Evolutionary conservation across 352 stramenopile species (phyloP).

Genomic region (Peronosclerospora sorghi): DNA sequence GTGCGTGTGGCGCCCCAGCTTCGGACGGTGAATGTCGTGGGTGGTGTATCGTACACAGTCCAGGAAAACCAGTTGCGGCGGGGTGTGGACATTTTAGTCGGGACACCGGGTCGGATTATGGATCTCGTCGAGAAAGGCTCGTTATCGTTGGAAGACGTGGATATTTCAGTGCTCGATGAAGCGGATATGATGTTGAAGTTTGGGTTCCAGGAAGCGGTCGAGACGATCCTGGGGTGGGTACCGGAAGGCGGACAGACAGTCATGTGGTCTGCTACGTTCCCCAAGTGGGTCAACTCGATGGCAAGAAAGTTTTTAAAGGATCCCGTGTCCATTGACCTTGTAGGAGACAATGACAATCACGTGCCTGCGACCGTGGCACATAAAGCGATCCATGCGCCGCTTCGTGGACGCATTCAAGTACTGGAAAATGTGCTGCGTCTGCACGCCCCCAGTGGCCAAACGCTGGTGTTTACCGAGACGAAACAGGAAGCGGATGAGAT

Average conservation of each 20-base stretch:
- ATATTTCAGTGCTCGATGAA: conserved; percentile 91
- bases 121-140: conserved; percentile 92
- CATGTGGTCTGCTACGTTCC: conserved; percentile 95
- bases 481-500: conserved; percentile 94
- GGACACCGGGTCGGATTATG: conserved; percentile 94
- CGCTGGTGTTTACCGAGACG: conserved; percentile 96
- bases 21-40: conserved; percentile 86
- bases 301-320: conserved; percentile 88
- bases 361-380: conserved; percentile 83
- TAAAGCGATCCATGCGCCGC: conserved; percentile 87
- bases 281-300: conserved; percentile 92
- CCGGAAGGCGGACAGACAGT: conserved; percentile 82
- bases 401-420: conserved; percentile 48
- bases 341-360: conserved; percentile 79
- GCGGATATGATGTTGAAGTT: conserved; percentile 99
- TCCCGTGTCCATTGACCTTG: conserved; percentile 90
- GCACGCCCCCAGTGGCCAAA: conserved; percentile 54
- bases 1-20: conserved; percentile 83
- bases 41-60: conserved; percentile 86
- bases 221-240: conserved; percentile 87
- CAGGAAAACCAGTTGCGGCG: conserved; percentile 87
- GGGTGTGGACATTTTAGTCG: conserved; percentile 91
- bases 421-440: conserved; percentile 62
- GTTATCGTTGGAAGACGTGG: conserved; percentile 83
- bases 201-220: conserved; percentile 96